Evolutionary conservation across 495 filamentous ascomycete species (phyloP), one percentile per base, ranked within the genome.

Genomic region (Penicillium malachiteum): DNA sequence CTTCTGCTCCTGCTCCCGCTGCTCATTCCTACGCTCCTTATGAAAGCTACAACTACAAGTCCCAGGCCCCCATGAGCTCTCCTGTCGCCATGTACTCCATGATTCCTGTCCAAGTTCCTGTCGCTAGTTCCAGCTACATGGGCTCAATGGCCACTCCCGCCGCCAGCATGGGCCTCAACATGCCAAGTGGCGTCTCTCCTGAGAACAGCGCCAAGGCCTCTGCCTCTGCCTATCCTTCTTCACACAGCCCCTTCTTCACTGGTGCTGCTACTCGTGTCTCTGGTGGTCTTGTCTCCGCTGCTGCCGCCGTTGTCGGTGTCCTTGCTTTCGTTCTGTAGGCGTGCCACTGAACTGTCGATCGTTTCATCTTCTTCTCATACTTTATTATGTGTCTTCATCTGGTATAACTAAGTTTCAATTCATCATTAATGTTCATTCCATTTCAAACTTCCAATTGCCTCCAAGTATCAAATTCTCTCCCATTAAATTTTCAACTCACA

Each of bases 31-130:
- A 42, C 16, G 38, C 45, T 12, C 44, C 47, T 7, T 39, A 43
- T 21, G 21, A 32, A 17, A 57, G 43, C 52, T 54, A 57, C 50
- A 52, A 45, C 43, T 58, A 57, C 39, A n/a, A 40, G 7, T 51
- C 55, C n/a, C 50, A 62, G 54, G 41, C 31, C 31, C 54, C 58
- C 12, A 17, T 42, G 12, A 58, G 58, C 58, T 35, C 46, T 52
- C 9, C 33, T 32, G 21, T 26, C 11, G 50, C 47, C 7, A 32
- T 16, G 21, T 72, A 64, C 56, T 59, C 62, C 41, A 55, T 56
- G 66, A 67, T 75, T 50, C 64, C 71, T 3, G 68, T 75, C 5
- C 57, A 64, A n/a, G 66, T 75, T 0, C 69, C 72, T n/a, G 44
- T 48, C 40, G 55, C 57, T 3, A 59, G 55, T 18, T 60, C 55